phyloP scores from a whole-genome alignment of 495 filamentous ascomycete genomes.

The Thermothielavioides terrestris region DNA sequence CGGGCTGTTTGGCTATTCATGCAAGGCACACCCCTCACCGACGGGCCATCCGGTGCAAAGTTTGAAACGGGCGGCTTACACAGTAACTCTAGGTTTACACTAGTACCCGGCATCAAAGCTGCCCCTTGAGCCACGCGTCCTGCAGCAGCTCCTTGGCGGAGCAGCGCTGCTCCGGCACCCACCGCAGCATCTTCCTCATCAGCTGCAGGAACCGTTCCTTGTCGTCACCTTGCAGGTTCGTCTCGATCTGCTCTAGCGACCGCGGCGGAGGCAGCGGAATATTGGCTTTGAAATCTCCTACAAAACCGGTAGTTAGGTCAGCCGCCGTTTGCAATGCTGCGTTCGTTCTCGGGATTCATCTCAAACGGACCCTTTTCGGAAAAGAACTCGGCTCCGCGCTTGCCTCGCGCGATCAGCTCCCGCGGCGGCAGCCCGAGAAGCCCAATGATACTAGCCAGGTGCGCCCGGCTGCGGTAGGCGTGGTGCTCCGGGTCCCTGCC shows the following conservation, averaged over 20 bases:
- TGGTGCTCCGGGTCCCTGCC: constrained; percentile 36
- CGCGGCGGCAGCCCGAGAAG: not conserved
- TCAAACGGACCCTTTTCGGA: not conserved
- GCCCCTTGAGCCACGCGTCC: constrained; percentile 32
- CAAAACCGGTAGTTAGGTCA: not conserved
- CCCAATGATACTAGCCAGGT: not conserved
- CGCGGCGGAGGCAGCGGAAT: constrained; percentile 16
- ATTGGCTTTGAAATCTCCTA: constrained; percentile 29
- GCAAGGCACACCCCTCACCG: no score
- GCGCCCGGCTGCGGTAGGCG: constrained; percentile 22
- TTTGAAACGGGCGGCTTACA: no score
- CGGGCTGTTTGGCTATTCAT: no score
- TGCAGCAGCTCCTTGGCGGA: constrained; percentile 36
- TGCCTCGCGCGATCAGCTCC: not conserved
- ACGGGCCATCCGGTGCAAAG: no score
- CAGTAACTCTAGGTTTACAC: no score
- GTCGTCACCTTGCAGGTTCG: constrained; percentile 27
- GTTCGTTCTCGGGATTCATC: not conserved
- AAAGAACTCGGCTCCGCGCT: not conserved
- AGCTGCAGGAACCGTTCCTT: constrained; percentile 37
- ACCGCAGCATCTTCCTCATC: constrained; percentile 41
- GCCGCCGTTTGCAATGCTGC: not conserved
- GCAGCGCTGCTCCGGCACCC: constrained; percentile 38
- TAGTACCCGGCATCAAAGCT: no score
- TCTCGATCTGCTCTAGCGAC: constrained; percentile 30